These are phyloP conservation scores for Cladobotryum mycophilum DNA, from an alignment of 2,329 filamentous ascomycete species.

Conservation along the genomic window DNA sequence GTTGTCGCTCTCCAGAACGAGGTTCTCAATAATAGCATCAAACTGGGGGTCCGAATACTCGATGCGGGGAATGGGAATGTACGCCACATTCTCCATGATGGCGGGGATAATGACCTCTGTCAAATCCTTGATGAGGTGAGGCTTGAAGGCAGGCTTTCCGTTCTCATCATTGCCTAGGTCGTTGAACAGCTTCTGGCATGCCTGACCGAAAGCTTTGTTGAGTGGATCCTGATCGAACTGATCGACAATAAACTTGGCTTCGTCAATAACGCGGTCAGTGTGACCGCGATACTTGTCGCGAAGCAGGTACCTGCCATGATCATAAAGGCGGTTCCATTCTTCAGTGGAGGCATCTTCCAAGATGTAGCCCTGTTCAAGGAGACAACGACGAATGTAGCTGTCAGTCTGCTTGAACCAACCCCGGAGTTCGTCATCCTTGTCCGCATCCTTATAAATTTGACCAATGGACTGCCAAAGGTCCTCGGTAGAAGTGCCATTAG, in stretches of 20 bases:
- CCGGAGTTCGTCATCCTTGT: slow-evolving; percentile 78
- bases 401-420: slow-evolving; percentile 82
- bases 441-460: slow-evolving; percentile 78
- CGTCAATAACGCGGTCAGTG: slow-evolving; percentile 79
- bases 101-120: slow-evolving; percentile 79
- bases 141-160: slow-evolving; percentile 86
- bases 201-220: slow-evolving; percentile 72
- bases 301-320: slow-evolving; percentile 78
- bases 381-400: slow-evolving; percentile 69
- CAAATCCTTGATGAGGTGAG: slow-evolving; percentile 83
- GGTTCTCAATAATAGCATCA: slow-evolving; percentile 87
- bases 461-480: slow-evolving; percentile 82
- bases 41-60: slow-evolving; percentile 81
- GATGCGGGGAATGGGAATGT: slow-evolving; percentile 88
- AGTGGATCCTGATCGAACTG: slow-evolving; percentile 86
- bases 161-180: slow-evolving; percentile 80
- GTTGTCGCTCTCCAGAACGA: slow-evolving; percentile 94
- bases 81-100: slow-evolving; percentile 76
- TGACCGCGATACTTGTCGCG: slow-evolving; percentile 82
- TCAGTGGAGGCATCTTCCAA: slow-evolving; percentile 72
- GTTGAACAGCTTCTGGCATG: slow-evolving; percentile 77
- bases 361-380: slow-evolving; percentile 87
- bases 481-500: slow-evolving; percentile 85
- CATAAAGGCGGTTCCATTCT: slow-evolving; percentile 80
- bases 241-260: slow-evolving; percentile 80